phyloP scores from a whole-genome alignment of 768 basidiomycete genomes.

The Auricularia heimuer region DNA sequence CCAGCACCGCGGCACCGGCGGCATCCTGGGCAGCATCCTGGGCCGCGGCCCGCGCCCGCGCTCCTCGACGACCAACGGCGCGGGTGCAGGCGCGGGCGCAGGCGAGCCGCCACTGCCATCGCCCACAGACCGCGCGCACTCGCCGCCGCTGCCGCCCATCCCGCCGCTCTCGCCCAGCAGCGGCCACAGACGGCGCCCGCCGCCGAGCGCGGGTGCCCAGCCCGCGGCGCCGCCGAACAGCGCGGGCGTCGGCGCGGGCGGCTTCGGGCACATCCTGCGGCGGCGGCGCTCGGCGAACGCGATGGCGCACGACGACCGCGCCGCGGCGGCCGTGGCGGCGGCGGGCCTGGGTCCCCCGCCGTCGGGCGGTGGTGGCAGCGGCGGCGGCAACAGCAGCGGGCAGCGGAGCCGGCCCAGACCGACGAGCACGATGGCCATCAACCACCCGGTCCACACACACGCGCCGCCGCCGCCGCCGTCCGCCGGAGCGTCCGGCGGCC shows the following conservation, averaged over 20 bases:
- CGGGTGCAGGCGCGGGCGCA: background rate
- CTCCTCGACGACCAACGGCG: background rate
- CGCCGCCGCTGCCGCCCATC: background rate
- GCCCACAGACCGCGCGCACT: background rate
- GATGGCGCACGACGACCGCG: constrained; percentile 9
- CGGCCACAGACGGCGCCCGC: background rate
- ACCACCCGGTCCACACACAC: background rate
- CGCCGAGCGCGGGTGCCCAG: background rate
- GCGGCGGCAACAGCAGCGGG: constrained; percentile 14
- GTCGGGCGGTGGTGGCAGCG: background rate
- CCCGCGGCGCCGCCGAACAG: background rate
- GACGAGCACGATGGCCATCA: background rate
- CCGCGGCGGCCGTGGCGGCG: constrained; percentile 8
- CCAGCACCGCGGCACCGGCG: background rate
- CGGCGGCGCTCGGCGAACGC: constrained; percentile 42
- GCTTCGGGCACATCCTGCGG: constrained; percentile 55
- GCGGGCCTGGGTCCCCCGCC: constrained; percentile 10
- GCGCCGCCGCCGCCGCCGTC: background rate
- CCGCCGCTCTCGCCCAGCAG: background rate
- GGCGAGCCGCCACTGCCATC: background rate
- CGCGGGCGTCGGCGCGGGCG: constrained; percentile 8
- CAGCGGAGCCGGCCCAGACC: constrained; percentile 9
- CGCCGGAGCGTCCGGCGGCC: constrained; percentile 8
- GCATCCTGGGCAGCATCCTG: background rate
- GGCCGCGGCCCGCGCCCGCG: background rate